Percentiles rank a stretch among this genome's conserved stretches.
phyloP scores from a whole-genome alignment of 225 moss, liverwort and hornwort species.

The Lunularia cruciata region DNA sequence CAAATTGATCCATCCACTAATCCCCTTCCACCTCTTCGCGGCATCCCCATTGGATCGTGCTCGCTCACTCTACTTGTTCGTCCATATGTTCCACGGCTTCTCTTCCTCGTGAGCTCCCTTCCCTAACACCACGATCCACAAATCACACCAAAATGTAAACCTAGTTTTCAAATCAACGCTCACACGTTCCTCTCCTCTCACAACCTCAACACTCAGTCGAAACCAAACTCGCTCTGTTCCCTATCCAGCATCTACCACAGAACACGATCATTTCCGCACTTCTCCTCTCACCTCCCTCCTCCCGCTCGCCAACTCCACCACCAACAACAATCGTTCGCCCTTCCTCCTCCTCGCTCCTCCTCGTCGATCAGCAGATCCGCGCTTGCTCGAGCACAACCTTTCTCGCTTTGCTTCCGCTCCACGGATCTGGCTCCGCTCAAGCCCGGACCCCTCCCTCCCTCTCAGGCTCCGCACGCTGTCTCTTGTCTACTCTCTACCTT shows the following conservation, averaged over 20 bases:
- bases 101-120: background rate
- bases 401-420: constrained; percentile 35
- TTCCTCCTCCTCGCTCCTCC: constrained; percentile 1
- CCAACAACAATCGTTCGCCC: constrained; percentile 9
- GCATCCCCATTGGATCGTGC: constrained; percentile 11
- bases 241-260: constrained; percentile 11
- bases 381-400: constrained; percentile 19
- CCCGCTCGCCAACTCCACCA: background rate
- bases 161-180: constrained; percentile 13
- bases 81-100: constrained; percentile 4
- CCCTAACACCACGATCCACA: constrained; percentile 18
- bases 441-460: constrained; percentile 15
- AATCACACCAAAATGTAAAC: constrained; percentile 18
- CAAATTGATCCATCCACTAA: constrained; percentile 28
- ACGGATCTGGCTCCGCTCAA: constrained; percentile 32
- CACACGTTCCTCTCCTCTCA: background rate
- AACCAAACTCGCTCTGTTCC: constrained; percentile 20
- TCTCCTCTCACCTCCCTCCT: constrained; percentile 25
- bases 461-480: no score
- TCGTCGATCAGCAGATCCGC: constrained; percentile 35
- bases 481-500: background rate
- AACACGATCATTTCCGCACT: constrained; percentile 10
- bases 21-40: background rate
- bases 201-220: constrained; percentile 25
- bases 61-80: constrained; percentile 11